Evolutionary conservation across 2,329 filamentous ascomycete species (phyloP), one percentile per base, ranked within the genome.

Genomic region (Capronia epimyces): DNA sequence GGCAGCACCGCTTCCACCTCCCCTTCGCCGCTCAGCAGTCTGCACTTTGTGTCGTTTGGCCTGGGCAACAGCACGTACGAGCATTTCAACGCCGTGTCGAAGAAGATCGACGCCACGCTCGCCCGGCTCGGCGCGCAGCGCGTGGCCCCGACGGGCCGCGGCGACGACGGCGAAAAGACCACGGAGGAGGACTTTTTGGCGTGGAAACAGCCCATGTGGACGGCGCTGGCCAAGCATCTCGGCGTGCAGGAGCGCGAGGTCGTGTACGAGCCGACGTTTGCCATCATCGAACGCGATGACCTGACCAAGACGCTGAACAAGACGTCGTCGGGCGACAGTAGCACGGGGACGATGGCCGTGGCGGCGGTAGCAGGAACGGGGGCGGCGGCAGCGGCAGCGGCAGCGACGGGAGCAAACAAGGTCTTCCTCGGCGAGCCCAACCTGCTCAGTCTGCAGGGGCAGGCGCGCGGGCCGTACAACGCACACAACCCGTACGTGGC

Each of bases 51-150:
- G 63, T 82, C 88, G 48, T 95, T 96, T 63, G 90, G 90, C 59
- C 81, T 96, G 32, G 90, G 90, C 52, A 96, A 96, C 76, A 95
- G 94, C 74, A 95, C 90, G 25, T 96, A 96, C 69, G 89, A 95
- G 67, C 89, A 95, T 74, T 96, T 95, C 77, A 96, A 96, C 74
- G 86, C 85, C 43, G 91, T 96, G 82, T 87, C 95, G 51, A 87
- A 89, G 69, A 87, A 89, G 56, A 83, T 95, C 49, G 80, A 87
- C 69, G 84, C 85, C 69, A 81, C 80, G 45, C 73, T 96, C 46
- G 75, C 82, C 63, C 86, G 83, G 63, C 77, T 89, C 4, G 89
- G 90, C 40, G 90, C 86, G 5, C 77, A 79, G 61, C 78, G 85
- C 53, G 84, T 95, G 53, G 86, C 89, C 46, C 77, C 83, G 42